These are phyloP conservation scores for Fusarium aywerte DNA, from an alignment of 2,329 filamentous ascomycete genomes.

Conservation along the genomic window DNA sequence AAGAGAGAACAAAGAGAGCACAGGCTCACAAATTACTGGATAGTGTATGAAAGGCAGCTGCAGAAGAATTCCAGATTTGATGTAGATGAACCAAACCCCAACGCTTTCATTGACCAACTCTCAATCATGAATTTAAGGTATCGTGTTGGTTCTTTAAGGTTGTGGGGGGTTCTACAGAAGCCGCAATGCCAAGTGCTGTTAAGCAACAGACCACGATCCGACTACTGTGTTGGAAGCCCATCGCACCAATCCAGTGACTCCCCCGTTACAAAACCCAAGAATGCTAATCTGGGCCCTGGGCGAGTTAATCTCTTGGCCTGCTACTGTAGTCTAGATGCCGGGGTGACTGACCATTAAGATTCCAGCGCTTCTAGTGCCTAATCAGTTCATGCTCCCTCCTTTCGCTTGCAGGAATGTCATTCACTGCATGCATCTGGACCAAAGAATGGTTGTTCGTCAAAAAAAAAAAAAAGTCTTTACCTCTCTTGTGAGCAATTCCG, in stretches of 20 bases:
- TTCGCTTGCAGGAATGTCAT: background rate
- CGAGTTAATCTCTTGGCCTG: constrained; percentile 19
- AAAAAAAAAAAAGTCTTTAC: no score
- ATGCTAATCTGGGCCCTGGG: background rate
- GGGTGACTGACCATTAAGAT: background rate
- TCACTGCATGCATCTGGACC: background rate
- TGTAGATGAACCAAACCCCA: background rate
- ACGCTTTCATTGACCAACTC: background rate
- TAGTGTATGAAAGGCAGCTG: background rate
- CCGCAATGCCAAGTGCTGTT: constrained; percentile 16
- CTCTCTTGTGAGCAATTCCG: accelerated
- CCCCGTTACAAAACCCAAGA: constrained; percentile 18
- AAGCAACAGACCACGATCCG: background rate
- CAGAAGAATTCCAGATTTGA: no score
- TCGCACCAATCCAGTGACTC: constrained; percentile 13
- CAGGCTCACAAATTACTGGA: background rate
- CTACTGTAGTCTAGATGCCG: background rate
- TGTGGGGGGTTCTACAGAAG: constrained; percentile 2
- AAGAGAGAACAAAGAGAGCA: background rate
- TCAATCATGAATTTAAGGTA: constrained; percentile 2
- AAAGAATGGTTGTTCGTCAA: background rate
- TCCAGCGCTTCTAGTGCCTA: background rate
- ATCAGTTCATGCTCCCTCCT: background rate
- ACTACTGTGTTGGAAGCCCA: background rate
- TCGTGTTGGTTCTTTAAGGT: constrained; percentile 15